These are phyloP conservation scores for Debaryomyces coudertii DNA, from an alignment of 1,139 yeast genomes.

Conservation along the genomic window DNA sequence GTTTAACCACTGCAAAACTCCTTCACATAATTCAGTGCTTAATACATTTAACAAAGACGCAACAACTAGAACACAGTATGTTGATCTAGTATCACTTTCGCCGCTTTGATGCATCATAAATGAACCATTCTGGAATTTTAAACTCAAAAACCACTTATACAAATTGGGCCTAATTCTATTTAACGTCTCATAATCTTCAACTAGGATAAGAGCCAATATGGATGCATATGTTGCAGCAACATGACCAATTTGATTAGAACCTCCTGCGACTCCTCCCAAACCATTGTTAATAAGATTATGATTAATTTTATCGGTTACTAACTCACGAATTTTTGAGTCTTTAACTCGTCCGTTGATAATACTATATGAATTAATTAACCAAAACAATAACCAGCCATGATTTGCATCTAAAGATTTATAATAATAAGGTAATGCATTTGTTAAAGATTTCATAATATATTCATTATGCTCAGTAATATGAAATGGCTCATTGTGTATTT, in stretches of 20 bases:
- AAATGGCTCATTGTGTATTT: constrained; percentile 21
- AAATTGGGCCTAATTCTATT: constrained; percentile 35
- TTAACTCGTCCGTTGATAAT: constrained; percentile 11
- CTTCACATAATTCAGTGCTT: constrained; percentile 61
- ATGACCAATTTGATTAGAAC: constrained; percentile 78
- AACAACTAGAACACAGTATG: constrained; percentile 81
- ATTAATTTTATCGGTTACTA: constrained; percentile 30
- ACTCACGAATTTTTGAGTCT: constrained; percentile 13
- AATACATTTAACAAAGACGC: constrained; percentile 67
- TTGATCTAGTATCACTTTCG: constrained; percentile 84
- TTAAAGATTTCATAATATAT: constrained; percentile 33
- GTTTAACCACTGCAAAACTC: constrained; percentile 62
- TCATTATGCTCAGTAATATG: constrained; percentile 22
- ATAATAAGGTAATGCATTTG: constrained; percentile 49
- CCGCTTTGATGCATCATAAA: constrained; percentile 77
- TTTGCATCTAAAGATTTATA: constrained; percentile 74
- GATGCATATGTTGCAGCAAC: constrained; percentile 86
- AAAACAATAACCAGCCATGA: constrained; percentile 87
- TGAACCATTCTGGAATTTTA: constrained; percentile 74
- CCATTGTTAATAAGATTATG: constrained; percentile 34
- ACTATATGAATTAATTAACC: constrained; percentile 65
- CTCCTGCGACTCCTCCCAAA: constrained; percentile 84
- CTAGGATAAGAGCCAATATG: constrained; percentile 59
- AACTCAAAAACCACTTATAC: constrained; percentile 63
- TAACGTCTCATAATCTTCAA: constrained; percentile 46